Evolutionary conservation across 495 filamentous ascomycete species (phyloP).

Genomic region (Thozetella sp.): DNA sequence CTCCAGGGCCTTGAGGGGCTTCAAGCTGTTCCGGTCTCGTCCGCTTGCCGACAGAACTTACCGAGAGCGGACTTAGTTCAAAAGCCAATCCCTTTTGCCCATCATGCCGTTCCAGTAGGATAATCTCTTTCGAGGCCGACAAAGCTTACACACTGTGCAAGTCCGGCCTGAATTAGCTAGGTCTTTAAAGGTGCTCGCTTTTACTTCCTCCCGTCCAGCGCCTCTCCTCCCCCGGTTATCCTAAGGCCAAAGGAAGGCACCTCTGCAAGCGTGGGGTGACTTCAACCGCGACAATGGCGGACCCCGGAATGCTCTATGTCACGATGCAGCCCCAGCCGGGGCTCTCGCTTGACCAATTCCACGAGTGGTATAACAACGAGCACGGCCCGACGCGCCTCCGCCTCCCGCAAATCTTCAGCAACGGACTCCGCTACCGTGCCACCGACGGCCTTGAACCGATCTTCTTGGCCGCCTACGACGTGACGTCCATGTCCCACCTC

Average conservation of each 20-base stretch:
- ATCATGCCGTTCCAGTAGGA: neutral
- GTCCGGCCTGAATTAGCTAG: too few species aligned
- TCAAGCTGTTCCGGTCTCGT: neutral
- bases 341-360: conserved; percentile 70
- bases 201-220: too few species aligned
- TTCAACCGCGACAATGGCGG: conserved; percentile 20
- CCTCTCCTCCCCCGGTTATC: too few species aligned
- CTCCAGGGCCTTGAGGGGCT: neutral
- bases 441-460: conserved; percentile 61
- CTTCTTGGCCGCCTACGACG: conserved; percentile 80
- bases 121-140: too few species aligned
- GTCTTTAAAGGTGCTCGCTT: too few species aligned
- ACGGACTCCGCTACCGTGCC: conserved; percentile 78
- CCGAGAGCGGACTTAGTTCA: neutral
- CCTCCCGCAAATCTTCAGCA: conserved; percentile 66
- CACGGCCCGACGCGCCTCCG: conserved; percentile 79
- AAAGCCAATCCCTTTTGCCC: neutral
- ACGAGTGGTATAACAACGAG: conserved; percentile 92
- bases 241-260: too few species aligned
- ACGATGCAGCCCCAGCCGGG: conserved; percentile 72
- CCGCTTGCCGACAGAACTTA: neutral
- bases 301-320: conserved; percentile 71
- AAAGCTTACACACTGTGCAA: too few species aligned
- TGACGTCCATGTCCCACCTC: conserved; percentile 71
- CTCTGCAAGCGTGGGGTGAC: too few species aligned